phyloP scores from a whole-genome alignment of 2,329 filamentous ascomycete genomes.

The Colletotrichum scovillei region DNA sequence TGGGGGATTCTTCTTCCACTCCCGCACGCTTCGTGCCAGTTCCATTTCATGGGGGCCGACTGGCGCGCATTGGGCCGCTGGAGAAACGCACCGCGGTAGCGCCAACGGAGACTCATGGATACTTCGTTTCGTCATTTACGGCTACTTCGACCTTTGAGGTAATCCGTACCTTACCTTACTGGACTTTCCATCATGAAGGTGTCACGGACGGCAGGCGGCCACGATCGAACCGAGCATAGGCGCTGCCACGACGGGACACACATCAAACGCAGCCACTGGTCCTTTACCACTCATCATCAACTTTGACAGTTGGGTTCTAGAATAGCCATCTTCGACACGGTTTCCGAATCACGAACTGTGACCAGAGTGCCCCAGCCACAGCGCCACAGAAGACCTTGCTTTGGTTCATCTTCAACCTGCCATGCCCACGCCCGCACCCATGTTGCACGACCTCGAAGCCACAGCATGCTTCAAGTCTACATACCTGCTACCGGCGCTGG shows the following conservation, averaged over 20 bases:
- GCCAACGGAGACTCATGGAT: neutral
- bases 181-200: neutral
- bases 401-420: neutral
- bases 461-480: neutral
- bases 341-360: neutral
- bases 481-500: neutral
- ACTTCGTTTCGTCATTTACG: neutral
- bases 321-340: neutral
- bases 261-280: neutral
- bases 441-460: neutral
- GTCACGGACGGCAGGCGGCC: neutral
- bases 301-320: constrained; percentile 4
- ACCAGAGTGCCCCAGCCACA: neutral
- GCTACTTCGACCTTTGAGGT: neutral
- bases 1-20: neutral
- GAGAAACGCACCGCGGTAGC: neutral
- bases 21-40: neutral
- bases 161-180: neutral
- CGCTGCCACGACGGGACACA: neutral
- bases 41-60: neutral
- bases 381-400: neutral
- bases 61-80: neutral
- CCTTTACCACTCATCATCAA: neutral
- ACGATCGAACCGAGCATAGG: neutral
- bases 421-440: neutral